A percentile compares a stretch with the other conserved stretches of the same genome.
These are phyloP conservation scores for Coffea eugenioides DNA, from an alignment of 257 asterid genomes.

Conservation along the genomic window DNA sequence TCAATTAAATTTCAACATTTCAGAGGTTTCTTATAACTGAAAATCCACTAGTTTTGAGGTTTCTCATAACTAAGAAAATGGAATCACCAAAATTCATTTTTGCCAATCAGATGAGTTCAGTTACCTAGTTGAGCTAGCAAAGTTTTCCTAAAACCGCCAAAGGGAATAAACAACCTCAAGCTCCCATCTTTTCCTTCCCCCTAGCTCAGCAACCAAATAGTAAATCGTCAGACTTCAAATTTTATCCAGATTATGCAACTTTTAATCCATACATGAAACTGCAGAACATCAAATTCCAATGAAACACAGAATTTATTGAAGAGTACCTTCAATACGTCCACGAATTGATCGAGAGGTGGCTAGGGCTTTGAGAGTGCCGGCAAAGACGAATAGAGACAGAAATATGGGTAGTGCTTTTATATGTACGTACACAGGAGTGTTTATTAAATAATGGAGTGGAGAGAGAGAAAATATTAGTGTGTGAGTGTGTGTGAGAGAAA, in stretches of 20 bases:
- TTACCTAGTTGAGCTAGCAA: neutral
- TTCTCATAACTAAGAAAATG: neutral
- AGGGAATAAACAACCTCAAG: neutral
- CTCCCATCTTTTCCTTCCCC: neutral
- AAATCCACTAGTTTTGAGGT: neutral
- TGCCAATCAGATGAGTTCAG: neutral
- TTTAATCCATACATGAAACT: neutral
- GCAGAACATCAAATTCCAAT: neutral
- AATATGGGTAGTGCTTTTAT: neutral
- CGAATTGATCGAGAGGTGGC: neutral
- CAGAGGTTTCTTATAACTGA: neutral
- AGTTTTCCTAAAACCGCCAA: neutral
- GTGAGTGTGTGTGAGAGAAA: neutral
- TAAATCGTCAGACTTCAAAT: neutral
- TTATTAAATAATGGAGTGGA: neutral
- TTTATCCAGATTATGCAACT: neutral
- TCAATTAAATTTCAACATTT: neutral
- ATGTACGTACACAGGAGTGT: neutral
- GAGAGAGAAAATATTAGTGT: neutral
- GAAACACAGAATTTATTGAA: neutral
- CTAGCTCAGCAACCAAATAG: neutral
- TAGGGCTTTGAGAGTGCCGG: slow-evolving; percentile 38
- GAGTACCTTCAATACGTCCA: slow-evolving; percentile 10
- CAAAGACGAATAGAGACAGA: slow-evolving; percentile 10
- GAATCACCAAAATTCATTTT: neutral